These are phyloP conservation scores for Salicornia ramosissima DNA, from an alignment of 148 eudicot species.

Conservation along the genomic window DNA sequence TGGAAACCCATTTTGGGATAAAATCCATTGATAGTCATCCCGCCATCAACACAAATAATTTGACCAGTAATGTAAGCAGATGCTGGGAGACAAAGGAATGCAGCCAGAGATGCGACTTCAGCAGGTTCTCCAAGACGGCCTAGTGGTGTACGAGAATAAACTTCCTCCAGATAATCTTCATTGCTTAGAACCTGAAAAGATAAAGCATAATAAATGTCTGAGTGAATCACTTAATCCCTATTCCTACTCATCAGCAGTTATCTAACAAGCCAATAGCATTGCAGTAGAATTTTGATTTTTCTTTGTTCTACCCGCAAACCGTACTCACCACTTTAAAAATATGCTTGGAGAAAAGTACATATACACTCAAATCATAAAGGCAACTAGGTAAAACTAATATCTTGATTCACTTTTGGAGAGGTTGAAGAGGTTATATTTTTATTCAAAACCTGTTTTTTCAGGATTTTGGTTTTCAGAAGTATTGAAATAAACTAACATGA, in stretches of 20 bases:
- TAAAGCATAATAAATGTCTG: conserved; percentile 2
- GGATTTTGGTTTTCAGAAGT: background rate
- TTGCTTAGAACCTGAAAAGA: conserved; percentile 33
- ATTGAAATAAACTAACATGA: background rate
- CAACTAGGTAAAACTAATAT: background rate
- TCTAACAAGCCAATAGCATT: background rate
- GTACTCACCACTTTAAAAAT: background rate
- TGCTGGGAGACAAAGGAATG: conserved; percentile 50
- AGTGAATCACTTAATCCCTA: background rate
- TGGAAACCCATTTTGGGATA: conserved; percentile 36
- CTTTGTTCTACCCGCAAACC: background rate
- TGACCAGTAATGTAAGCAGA: conserved; percentile 47
- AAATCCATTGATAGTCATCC: conserved; percentile 46
- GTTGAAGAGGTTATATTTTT: background rate
- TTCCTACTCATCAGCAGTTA: background rate
- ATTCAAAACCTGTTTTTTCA: background rate
- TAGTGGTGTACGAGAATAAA: conserved; percentile 38
- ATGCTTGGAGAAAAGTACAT: background rate
- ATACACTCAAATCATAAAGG: background rate
- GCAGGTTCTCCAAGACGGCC: conserved; percentile 41
- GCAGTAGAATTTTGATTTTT: background rate
- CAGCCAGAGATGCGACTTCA: conserved; percentile 44
- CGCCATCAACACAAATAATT: conserved; percentile 41
- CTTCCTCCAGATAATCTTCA: conserved; percentile 35
- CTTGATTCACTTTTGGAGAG: background rate